Evolutionary conservation across 176 grass and related monocot genomes (phyloP).

Genomic region (Aegilops bicornis): DNA sequence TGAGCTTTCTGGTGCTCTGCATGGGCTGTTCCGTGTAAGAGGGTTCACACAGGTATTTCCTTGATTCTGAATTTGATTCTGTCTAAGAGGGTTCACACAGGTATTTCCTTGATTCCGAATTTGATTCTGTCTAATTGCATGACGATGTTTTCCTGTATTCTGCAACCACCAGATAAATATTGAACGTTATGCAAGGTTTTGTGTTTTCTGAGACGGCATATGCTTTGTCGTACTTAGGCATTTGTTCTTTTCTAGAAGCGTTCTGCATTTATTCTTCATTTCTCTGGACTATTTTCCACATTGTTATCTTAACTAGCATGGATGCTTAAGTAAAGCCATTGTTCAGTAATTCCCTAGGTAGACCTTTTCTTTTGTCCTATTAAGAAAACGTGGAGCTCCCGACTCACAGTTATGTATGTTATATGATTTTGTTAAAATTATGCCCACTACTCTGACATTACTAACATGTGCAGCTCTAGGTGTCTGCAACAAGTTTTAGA

Average conservation of each 20-base stretch:
- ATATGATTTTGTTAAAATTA: not conserved
- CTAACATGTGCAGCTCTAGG: not conserved
- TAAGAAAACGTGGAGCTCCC: not conserved
- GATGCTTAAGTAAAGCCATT: not conserved
- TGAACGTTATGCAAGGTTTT: not conserved
- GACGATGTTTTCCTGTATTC: not conserved
- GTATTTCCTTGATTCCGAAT: slow-evolving; percentile 33
- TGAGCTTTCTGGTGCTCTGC: slow-evolving; percentile 87
- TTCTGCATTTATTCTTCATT: not conserved
- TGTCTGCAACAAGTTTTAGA: not conserved
- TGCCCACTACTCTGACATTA: not conserved
- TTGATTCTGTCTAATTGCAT: slow-evolving; percentile 8
- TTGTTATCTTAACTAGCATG: not conserved
- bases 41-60: slow-evolving; percentile 88
- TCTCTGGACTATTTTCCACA: not conserved
- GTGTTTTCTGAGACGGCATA: not conserved
- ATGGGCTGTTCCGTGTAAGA: slow-evolving; percentile 94
- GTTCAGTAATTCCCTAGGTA: not conserved
- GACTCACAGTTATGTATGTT: not conserved
- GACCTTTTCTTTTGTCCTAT: not conserved
- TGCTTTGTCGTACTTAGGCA: not conserved
- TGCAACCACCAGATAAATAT: not conserved
- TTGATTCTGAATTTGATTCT: slow-evolving; percentile 25
- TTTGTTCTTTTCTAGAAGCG: not conserved
- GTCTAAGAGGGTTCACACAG: slow-evolving; percentile 87